Base-by-base conservation (phyloP, 192 early-diverging fungal genomes). In the Coemansia interrupta region DNA sequence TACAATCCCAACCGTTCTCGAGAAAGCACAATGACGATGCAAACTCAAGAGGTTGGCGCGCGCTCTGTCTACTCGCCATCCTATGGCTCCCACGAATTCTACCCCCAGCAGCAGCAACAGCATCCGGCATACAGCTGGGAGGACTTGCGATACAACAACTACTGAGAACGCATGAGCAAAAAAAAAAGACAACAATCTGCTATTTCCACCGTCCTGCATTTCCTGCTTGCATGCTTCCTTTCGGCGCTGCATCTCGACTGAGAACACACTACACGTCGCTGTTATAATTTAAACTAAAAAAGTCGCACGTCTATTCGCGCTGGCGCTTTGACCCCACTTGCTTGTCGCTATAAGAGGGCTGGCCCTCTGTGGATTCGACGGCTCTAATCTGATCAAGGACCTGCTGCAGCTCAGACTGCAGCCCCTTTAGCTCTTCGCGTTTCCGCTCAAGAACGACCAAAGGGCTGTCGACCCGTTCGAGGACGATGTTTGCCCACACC, bases 401-500 rank as follows among this genome's bases (percentile, higher is more conserved):
- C 19, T 76, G 68, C 54, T 83, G 72, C 17, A 92, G 61, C 65
- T 90, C 85, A 18, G 70, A 41, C 56, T 72, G 72, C n/a, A 89
- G 61, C 5, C 62, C 73, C 36, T 75, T 78, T 18, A 89, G 69
- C 63, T 88, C 87, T 64, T 75, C 73, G 17, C 74, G 64, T 67
- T 89, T 89, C 41, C 69, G 66, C 39, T 90, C 82, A 54, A 90
- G 64, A 23, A 88, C 73, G 73, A 74, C 14, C 56, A 62, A 56
- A 41, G 88, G 87, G 62, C 86, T 89, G 41, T 91, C 88, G 10
- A 73, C 77, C 42, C 81, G 79, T 9, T 89, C 89, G 20, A 95
- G 60, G 26, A 83, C 86, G 57, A 95, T 91, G 6, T 57, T 62
- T 12, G 17, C 60, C 90, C 91, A 95, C 30, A 80, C 88, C 26